Evolutionary conservation across 805 yeast species (phyloP).

Genomic region (Zygosaccharomyces bailii): DNA sequence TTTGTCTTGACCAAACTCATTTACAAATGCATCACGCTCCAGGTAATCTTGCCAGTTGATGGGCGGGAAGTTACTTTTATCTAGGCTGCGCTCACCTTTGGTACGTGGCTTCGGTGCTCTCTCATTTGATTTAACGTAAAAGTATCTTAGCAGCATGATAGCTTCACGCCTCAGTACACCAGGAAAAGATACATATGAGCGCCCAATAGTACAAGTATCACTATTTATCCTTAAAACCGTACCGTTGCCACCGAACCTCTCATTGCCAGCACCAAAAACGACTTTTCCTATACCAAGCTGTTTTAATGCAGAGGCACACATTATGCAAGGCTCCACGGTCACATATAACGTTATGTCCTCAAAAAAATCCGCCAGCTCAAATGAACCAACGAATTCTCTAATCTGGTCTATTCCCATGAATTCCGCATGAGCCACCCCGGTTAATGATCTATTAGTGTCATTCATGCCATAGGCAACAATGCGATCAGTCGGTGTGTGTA

Average conservation of each 20-base stretch:
- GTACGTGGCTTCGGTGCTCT: slow-evolving; percentile 78
- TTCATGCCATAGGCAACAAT: slow-evolving; percentile 78
- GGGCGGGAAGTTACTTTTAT: slow-evolving; percentile 53
- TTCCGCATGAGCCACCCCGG: slow-evolving; percentile 93
- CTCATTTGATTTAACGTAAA: slow-evolving; percentile 81
- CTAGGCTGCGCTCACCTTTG: slow-evolving; percentile 65
- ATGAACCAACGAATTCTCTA: slow-evolving; percentile 29
- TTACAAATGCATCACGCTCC: slow-evolving; percentile 46
- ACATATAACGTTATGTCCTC: slow-evolving; percentile 70
- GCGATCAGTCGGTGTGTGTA: slow-evolving; percentile 39
- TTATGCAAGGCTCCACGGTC: slow-evolving; percentile 96
- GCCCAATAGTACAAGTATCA: slow-evolving; percentile 36
- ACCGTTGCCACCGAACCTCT: slow-evolving; percentile 95
- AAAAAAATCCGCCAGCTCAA: slow-evolving; percentile 40
- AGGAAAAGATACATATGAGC: slow-evolving; percentile 40
- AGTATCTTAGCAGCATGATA: slow-evolving; percentile 70
- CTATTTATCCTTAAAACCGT: slow-evolving; percentile 63
- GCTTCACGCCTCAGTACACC: slow-evolving; percentile 82
- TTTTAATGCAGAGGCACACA: slow-evolving; percentile 91
- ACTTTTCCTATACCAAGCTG: slow-evolving; percentile 74
- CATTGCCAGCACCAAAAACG: slow-evolving; percentile 90
- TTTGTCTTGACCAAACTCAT: slow-evolving; percentile 20
- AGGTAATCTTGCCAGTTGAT: slow-evolving; percentile 56
- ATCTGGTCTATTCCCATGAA: slow-evolving; percentile 70
- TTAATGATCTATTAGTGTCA: slow-evolving; percentile 76